Percentiles rank a stretch among this genome's conserved stretches.
Conservation (phyloP, 2,329 filamentous ascomycete genomes). For the Exophiala aquamarina region DNA sequence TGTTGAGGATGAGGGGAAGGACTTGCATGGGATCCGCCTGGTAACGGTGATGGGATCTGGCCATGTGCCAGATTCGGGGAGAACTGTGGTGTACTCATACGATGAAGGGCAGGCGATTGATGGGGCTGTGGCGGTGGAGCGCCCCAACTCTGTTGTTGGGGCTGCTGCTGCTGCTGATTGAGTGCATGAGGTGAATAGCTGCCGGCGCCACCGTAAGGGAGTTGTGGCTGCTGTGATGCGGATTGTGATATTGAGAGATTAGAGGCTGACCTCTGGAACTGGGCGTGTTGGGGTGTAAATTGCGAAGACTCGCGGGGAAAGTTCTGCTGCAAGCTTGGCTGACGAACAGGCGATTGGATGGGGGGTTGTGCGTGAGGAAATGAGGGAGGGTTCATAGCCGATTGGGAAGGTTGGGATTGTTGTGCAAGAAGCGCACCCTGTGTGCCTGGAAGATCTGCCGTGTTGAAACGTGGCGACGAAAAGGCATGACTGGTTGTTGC, state of each 20-base stretch:
- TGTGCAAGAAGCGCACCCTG: constrained; percentile 22
- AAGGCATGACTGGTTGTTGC: constrained; percentile 29
- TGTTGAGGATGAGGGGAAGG: constrained; percentile 28
- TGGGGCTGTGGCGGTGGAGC: constrained; percentile 64
- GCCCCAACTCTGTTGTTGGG: constrained; percentile 64
- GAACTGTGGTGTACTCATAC: constrained; percentile 33
- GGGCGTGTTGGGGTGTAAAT: constrained; percentile 44
- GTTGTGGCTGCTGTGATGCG: constrained; percentile 43
- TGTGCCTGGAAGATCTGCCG: constrained; percentile 21
- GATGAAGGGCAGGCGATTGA: constrained; percentile 51
- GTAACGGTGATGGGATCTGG: constrained; percentile 29
- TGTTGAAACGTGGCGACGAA: constrained; percentile 23
- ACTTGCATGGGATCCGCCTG: constrained; percentile 19
- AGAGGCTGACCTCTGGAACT: constrained; percentile 48
- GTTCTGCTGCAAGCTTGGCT: constrained; percentile 57
- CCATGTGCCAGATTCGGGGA: constrained; percentile 25
- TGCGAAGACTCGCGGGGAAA: constrained; percentile 63
- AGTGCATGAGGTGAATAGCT: constrained; percentile 40
- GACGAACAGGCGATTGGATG: constrained; percentile 72
- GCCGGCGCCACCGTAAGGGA: constrained; percentile 56
- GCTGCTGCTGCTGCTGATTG: constrained; percentile 57
- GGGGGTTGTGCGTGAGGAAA: constrained; percentile 69
- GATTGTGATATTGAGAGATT: constrained; percentile 57
- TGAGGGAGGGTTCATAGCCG: constrained; percentile 63
- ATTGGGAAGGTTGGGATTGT: constrained; percentile 38